Evolutionary conservation across 495 filamentous ascomycete genomes (phyloP), one percentile per base, ranked within the genome.

Genomic region (Aspergillus conjunctus): DNA sequence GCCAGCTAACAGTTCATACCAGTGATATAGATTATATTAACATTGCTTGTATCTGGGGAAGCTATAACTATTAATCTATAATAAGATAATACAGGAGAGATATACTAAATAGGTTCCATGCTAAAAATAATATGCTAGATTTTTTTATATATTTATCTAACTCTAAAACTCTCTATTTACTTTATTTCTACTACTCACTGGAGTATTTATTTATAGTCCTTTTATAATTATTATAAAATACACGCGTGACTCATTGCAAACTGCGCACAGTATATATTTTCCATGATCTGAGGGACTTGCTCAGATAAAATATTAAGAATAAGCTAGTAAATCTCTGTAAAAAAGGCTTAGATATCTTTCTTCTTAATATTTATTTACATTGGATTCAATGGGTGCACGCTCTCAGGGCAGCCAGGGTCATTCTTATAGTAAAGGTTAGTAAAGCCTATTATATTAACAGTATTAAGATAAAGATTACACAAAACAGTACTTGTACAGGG

Each of bases 191-290:
- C 63, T 18, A 65, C 70, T 78, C 80, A 81, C 14, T 72, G 50
- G 21, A 80, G 57, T 56, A 81, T 77, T 7, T 73, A 70, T 53
- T 72, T 60, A 52, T 82, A 83, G 51, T 81, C 77, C 11, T 65
- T 51, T 39, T 63, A 68, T 0, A 74, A 71, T 5, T 79, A 71
- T 15, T 67, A 62, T 15, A 54, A 65, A 10, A 82, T 78, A 30
- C 71, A 69, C 17, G 75, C 70, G n/a, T 73, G 71, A 21, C 74
- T 77, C 3, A 77, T 75, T 7, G 75, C 78, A 58, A 83, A 83
- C 58, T 83, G 80, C 1, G 71, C 80, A 52, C 80, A 83, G 65
- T 79, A 83, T n/a, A 77, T 68, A 21, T 76, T 75, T 14, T 77
- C 78, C 12, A 81, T 74, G 6, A 62, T 56, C 10, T 64, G 63